Conservation (phyloP, 805 yeast species). For the Metschnikowia santaceciliae region DNA sequence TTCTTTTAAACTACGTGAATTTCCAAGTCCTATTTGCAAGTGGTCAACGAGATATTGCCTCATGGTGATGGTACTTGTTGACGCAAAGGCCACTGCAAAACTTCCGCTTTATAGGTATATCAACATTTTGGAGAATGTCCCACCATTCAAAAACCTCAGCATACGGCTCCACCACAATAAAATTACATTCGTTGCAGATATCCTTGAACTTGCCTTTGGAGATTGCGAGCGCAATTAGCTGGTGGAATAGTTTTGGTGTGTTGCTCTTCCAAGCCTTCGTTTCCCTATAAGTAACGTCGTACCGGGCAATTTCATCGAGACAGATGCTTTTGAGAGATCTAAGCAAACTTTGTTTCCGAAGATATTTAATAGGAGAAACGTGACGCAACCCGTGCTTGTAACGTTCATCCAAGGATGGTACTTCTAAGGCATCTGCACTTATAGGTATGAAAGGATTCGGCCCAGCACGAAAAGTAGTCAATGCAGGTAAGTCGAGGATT, state of each 20-base stretch:
- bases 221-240: constrained; percentile 48
- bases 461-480: constrained; percentile 48
- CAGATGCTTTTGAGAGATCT: constrained; percentile 49
- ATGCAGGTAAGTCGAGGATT: constrained; percentile 41
- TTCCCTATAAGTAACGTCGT: constrained; percentile 53
- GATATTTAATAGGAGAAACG: constrained; percentile 26
- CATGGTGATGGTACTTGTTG: constrained; percentile 16
- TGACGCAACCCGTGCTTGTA: constrained; percentile 9
- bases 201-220: constrained; percentile 49
- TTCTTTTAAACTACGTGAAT: neutral
- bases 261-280: constrained; percentile 49
- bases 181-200: constrained; percentile 49
- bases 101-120: constrained; percentile 50
- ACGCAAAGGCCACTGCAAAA: constrained; percentile 54
- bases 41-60: neutral
- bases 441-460: constrained; percentile 45
- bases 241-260: constrained; percentile 44
- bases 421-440: constrained; percentile 24
- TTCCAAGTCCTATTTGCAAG: neutral
- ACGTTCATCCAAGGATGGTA: constrained; percentile 1
- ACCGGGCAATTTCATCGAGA: constrained; percentile 45
- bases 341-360: constrained; percentile 15
- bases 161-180: constrained; percentile 48
- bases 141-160: constrained; percentile 67
- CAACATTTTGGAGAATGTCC: constrained; percentile 50